A percentile compares a stretch with the other conserved stretches of the same genome.
phyloP scores from a whole-genome alignment of 2,329 filamentous ascomycete species.

The Geosmithia putterillii region DNA sequence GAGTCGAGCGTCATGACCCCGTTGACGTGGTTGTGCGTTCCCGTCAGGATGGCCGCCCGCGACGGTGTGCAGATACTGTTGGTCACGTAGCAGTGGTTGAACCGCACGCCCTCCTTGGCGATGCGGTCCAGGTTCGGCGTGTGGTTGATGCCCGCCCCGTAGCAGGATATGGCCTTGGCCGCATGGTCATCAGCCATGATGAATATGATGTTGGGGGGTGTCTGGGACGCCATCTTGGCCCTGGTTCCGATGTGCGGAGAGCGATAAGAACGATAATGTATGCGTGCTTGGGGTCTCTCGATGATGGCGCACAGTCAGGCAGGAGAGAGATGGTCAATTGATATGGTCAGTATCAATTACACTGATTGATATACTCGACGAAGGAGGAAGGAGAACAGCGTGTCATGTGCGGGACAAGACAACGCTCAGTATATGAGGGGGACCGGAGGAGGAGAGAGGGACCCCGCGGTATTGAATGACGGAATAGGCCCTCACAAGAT shows the following conservation, averaged over 20 bases:
- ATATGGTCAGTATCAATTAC: too few species aligned
- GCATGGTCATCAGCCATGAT: conserved; percentile 45
- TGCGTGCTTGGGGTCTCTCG: neutral
- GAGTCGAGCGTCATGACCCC: conserved; percentile 34
- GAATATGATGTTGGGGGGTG: conserved; percentile 24
- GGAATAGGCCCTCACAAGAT: too few species aligned
- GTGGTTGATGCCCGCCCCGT: conserved; percentile 36
- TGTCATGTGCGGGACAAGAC: too few species aligned
- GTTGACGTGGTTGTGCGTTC: conserved; percentile 41
- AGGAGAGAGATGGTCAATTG: neutral
- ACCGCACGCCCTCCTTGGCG: conserved; percentile 34
- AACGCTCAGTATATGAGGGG: too few species aligned
- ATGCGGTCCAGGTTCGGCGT: conserved; percentile 39
- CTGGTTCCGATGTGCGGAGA: neutral
- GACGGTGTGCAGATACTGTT: conserved; percentile 41
- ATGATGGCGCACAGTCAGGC: neutral
- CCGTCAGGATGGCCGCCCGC: conserved; percentile 33
- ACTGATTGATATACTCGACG: too few species aligned
- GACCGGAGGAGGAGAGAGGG: too few species aligned
- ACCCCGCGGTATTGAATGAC: too few species aligned
- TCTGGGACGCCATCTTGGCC: neutral
- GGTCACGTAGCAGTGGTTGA: conserved; percentile 42
- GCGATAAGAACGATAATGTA: neutral
- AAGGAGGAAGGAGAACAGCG: too few species aligned
- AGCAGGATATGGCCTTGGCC: conserved; percentile 32